Evolutionary conservation across 2,329 filamentous ascomycete species (phyloP).

Genomic region (Epichloe gansuensis): DNA sequence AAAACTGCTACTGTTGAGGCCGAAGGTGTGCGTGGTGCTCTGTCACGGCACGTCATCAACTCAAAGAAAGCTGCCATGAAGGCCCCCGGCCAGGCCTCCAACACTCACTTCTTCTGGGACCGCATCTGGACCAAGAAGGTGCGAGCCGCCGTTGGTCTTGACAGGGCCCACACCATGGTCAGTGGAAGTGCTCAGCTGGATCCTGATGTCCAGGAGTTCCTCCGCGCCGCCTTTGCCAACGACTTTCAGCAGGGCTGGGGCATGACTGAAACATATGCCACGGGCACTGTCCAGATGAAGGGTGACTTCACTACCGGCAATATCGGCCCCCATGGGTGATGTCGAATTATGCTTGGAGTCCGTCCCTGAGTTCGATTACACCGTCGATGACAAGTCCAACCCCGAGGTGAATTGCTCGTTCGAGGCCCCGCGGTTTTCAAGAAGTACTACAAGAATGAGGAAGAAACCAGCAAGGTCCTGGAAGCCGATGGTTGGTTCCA

Average conservation of each 20-base stretch:
- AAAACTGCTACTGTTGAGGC: constrained; percentile 68
- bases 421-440: constrained; percentile 70
- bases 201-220: constrained; percentile 75
- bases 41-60: constrained; percentile 68
- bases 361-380: constrained; percentile 90
- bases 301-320: constrained; percentile 68
- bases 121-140: constrained; percentile 89
- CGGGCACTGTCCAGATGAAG: constrained; percentile 54
- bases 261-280: constrained; percentile 84
- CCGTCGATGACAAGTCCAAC: constrained; percentile 76
- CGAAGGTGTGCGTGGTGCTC: constrained; percentile 64
- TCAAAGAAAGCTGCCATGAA: constrained; percentile 73
- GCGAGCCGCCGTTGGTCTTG: constrained; percentile 66
- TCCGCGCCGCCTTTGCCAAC: constrained; percentile 71
- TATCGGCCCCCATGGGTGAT: constrained; percentile 60
- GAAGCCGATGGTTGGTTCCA: constrained; percentile 93
- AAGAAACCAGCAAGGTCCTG: constrained; percentile 72
- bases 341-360: constrained; percentile 72
- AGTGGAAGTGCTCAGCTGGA: constrained; percentile 88
- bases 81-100: constrained; percentile 64
- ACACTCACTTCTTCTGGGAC: constrained; percentile 68
- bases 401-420: constrained; percentile 80
- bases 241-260: constrained; percentile 82
- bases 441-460: constrained; percentile 82
- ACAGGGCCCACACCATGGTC: constrained; percentile 60